phyloP scores from a whole-genome alignment of 129 eudicot genomes.

The Glebionis coronaria region DNA sequence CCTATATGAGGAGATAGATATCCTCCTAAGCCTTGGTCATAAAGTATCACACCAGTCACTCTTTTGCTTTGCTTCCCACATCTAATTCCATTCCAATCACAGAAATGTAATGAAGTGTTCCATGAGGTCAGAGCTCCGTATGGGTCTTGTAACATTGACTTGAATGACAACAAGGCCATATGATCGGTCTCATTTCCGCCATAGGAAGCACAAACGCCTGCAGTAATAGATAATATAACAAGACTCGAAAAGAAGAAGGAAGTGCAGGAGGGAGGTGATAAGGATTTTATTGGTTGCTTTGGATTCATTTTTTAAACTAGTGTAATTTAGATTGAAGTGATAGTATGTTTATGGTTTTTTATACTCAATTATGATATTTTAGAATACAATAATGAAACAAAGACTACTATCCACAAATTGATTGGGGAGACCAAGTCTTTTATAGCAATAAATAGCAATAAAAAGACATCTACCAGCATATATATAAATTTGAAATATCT shows the following conservation, averaged over 20 bases:
- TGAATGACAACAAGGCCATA: not conserved
- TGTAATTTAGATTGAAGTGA: not conserved
- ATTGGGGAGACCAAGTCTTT: not conserved
- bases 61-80: not conserved
- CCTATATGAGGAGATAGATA: not conserved
- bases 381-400: not conserved
- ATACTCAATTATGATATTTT: not conserved
- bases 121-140: too few relatives aligned
- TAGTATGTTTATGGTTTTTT: not conserved
- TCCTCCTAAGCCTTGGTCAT: not conserved
- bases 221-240: not conserved
- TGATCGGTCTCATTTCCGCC: slow-evolving; percentile 30
- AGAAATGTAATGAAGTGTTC: too few relatives aligned
- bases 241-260: not conserved
- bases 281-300: not conserved
- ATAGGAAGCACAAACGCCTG: not conserved
- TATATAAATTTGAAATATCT: not conserved
- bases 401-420: not conserved
- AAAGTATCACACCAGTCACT: not conserved
- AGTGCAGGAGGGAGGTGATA: not conserved
- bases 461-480: not conserved
- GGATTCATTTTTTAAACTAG: not conserved
- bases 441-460: not conserved
- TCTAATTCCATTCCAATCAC: not conserved
- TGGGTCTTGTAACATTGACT: too few relatives aligned